These are phyloP conservation scores for Albifimbria verrucaria DNA, from an alignment of 2,329 filamentous ascomycete genomes.

Conservation along the genomic window DNA sequence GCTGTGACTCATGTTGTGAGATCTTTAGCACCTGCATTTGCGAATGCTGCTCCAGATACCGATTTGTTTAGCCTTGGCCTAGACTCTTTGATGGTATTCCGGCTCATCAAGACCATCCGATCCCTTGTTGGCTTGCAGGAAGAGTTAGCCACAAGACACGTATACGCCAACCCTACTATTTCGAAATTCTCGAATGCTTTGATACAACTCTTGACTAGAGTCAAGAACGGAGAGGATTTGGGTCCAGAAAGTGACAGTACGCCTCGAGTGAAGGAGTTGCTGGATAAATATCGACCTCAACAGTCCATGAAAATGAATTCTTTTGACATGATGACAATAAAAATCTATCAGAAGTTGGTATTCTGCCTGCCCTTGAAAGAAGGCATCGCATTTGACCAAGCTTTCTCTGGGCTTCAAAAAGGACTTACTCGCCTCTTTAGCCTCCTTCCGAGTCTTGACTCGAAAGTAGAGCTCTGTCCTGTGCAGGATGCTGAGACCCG, in stretches of 20 bases:
- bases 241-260: too few species aligned
- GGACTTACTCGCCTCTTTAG: constrained; percentile 31
- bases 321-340: constrained; percentile 29
- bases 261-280: constrained; percentile 22
- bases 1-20: constrained; percentile 14
- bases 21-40: constrained; percentile 13
- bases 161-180: constrained; percentile 30
- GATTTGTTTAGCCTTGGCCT: constrained; percentile 26
- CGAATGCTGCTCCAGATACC: constrained; percentile 13
- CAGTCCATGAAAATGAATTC: constrained; percentile 25
- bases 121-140: constrained; percentile 23
- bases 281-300: constrained; percentile 19
- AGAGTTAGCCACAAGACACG: constrained; percentile 25
- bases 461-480: constrained; percentile 28
- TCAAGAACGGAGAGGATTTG: not conserved
- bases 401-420: constrained; percentile 26
- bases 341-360: constrained; percentile 25
- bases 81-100: constrained; percentile 27
- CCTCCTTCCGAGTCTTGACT: constrained; percentile 31
- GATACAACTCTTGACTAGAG: constrained; percentile 6
- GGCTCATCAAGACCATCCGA: constrained; percentile 26
- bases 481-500: constrained; percentile 21
- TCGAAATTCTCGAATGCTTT: constrained; percentile 21
- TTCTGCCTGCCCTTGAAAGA: constrained; percentile 30
- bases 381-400: constrained; percentile 21